Evolutionary conservation across 345 rosid genomes (phyloP), one percentile per base, ranked within the genome.

Genomic region (Psidium guajava): DNA sequence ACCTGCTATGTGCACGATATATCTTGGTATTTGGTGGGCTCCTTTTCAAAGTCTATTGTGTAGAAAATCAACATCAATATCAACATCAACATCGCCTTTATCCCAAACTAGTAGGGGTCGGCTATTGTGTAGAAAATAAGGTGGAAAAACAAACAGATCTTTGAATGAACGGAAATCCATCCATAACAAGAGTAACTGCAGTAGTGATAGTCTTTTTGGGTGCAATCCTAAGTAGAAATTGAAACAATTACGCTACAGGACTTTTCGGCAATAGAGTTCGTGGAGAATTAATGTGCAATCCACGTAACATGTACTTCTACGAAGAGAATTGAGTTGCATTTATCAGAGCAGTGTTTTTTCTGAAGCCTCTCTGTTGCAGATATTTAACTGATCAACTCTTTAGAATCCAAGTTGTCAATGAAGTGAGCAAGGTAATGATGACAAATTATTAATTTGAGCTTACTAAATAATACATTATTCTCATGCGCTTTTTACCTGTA

Each of bases 301-400:
- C 80, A 69, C 3, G 13, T 69, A 21, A 69, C 6, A 11, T 24
- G 49, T 32, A 14, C 80, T 51, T 44, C 54, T 84, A n/a, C 12
- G 56, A 24, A 9, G 44, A 59, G 22, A 14, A 83, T n/a, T 64
- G n/a, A 73, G 54, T 28, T 36, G 11, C 85, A 40, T 59, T 83
- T 56, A 58, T 84, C 14, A 6, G 27, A 44, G 16, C 14, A 53
- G 50, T n/a, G 24, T 16, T 36, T 11, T 88, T 61, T 54, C 28
- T 22, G 44, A 36, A 49, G 28, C 61, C 25, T 87, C 27, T 22
- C 73, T 85, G 85, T 42, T 86, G 86, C 90, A 97, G 99, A 91
- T 93, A 94, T 91, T 89, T 95, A 84, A 93, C 94, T 82, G 99
- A 94, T 80, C 99, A 96, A 90, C 89, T 97, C 85, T 92, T 91